Evolutionary conservation across 2,329 filamentous ascomycete species (phyloP), one percentile per base, ranked within the genome.

Genomic region (Geosmithia morbida): DNA sequence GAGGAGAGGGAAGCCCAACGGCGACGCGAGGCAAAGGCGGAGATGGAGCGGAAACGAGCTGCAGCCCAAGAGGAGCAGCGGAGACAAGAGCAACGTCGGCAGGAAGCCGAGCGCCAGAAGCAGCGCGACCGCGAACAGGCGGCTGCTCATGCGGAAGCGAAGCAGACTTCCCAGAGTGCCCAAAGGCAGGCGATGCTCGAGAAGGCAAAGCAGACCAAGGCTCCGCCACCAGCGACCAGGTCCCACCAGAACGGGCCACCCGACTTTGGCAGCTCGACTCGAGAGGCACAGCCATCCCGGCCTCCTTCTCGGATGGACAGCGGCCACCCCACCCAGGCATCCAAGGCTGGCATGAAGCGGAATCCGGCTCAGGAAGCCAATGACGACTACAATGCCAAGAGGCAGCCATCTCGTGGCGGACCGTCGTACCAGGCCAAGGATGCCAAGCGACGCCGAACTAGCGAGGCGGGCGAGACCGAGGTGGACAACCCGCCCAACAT

Each of bases 1-100:
- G 88, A 94, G 55, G 87, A 94, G 59, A 79, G 81, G 44, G 85
- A 88, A 53, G 78, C 79, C 14, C 81, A 88, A 56, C 79, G 82
- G 45, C 90, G 87, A 57, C 81, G 82, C 8, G 85, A 94, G 18
- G 81, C 83, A 39, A 95, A 94, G 64, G 76, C 81, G 16, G 86
- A 94, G 56, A 68, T 85, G 33, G 87, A 94, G 59, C 80, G 84
- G 44, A 87, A 88, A 65, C 75, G 84, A 50, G 77, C 77, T 44
- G 78, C 76, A 6, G 62, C 68, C 17, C 80, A 83, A 54, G 80
- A 83, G 50, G 81, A 85, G 54, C 77, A 84, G 55, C 70, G 69
- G 48, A 74, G 67, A 45, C 72, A 77, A 51, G 78, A 83, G 48
- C 69, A 74, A 52, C 69, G 69, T 26, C 76, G 76, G 48, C 71